Evolutionary conservation across 345 rosid genomes (phyloP).

Genomic region (Jatropha curcas): DNA sequence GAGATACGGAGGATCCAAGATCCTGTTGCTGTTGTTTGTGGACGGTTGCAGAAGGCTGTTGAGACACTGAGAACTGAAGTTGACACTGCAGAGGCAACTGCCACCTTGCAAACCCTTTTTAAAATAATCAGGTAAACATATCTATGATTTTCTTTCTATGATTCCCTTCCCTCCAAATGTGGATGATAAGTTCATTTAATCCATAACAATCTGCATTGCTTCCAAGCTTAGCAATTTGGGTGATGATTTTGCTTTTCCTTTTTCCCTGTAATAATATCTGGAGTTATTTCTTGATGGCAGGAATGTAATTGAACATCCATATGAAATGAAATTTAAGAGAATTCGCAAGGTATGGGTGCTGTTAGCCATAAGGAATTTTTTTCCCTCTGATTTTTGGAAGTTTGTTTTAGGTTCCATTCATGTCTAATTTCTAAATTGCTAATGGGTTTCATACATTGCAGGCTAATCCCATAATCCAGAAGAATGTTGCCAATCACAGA

Average conservation of each 20-base stretch:
- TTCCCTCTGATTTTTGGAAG: background rate
- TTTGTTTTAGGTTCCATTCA: background rate
- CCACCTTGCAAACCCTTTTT: slow-evolving; percentile 58
- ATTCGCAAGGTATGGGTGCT: slow-evolving; percentile 63
- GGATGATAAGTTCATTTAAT: background rate
- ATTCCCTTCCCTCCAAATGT: background rate
- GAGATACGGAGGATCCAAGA: slow-evolving; percentile 80
- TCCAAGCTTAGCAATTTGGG: background rate
- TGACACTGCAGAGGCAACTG: slow-evolving; percentile 44
- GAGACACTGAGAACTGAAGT: slow-evolving; percentile 54
- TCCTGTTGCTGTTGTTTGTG: slow-evolving; percentile 57
- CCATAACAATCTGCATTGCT: background rate
- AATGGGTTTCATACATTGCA: slow-evolving; percentile 35
- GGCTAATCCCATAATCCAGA: slow-evolving; percentile 76
- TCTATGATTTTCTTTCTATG: slow-evolving; percentile 9
- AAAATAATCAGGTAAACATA: slow-evolving; percentile 65
- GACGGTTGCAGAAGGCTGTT: slow-evolving; percentile 66
- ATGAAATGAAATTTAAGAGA: slow-evolving; percentile 66
- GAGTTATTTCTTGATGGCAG: slow-evolving; percentile 35
- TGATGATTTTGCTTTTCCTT: slow-evolving; percentile 7
- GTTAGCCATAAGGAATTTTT: background rate
- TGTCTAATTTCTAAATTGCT: background rate
- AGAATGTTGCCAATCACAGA: slow-evolving; percentile 55
- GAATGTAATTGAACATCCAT: slow-evolving; percentile 80
- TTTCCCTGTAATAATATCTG: background rate